A percentile compares a stretch with the other conserved stretches of the same genome.
These are phyloP conservation scores for Colletotrichum karsti DNA, from an alignment of 2,329 filamentous ascomycete species.

Conservation along the genomic window DNA sequence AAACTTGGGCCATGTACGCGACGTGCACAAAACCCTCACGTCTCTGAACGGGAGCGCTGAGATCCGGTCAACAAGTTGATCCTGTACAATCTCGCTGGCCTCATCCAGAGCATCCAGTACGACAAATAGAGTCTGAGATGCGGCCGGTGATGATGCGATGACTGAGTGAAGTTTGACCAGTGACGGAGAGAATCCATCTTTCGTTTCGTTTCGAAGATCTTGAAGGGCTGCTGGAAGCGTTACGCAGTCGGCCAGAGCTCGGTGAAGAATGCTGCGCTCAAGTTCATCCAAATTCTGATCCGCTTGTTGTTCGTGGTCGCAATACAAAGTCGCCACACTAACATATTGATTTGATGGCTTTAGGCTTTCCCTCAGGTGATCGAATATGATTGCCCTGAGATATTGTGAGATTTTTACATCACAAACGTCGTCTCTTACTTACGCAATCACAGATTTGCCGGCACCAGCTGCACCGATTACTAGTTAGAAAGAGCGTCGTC, in stretches of 20 bases:
- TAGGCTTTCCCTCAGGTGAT: neutral
- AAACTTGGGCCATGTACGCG: neutral
- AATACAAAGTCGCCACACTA: neutral
- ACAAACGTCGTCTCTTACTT: neutral
- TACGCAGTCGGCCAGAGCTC: neutral
- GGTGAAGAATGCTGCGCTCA: neutral
- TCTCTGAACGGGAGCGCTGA: neutral
- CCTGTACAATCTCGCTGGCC: neutral
- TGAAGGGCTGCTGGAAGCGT: neutral
- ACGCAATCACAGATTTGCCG: neutral
- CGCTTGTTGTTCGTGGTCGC: neutral
- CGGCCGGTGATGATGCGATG: neutral
- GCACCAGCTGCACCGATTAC: neutral
- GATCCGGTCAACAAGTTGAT: neutral
- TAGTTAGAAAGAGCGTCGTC: neutral
- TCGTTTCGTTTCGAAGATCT: neutral
- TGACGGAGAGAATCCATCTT: neutral
- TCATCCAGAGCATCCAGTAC: neutral
- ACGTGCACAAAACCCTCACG: neutral
- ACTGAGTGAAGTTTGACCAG: neutral
- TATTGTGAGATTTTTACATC: neutral
- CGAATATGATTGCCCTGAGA: neutral
- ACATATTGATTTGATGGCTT: neutral
- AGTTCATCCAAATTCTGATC: neutral
- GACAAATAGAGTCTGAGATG: neutral